phyloP scores from a whole-genome alignment of 768 basidiomycete genomes.

The Cyclocybe cylindracea region DNA sequence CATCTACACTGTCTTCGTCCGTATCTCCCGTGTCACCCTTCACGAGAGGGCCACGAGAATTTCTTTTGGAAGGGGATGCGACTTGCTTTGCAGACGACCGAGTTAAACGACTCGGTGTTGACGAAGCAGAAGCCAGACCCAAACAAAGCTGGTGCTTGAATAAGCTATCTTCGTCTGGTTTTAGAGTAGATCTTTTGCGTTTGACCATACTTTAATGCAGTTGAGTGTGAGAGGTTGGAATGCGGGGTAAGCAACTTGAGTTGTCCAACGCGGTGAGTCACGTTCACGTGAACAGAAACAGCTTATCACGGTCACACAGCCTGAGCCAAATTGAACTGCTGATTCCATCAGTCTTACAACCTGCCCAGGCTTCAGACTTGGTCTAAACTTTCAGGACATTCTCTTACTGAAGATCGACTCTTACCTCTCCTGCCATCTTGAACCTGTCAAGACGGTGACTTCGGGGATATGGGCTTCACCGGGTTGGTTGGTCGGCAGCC shows the following conservation, averaged over 20 bases:
- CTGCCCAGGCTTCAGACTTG: not conserved
- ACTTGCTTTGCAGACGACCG: no score
- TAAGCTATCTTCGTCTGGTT: not conserved
- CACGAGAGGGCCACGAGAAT: no score
- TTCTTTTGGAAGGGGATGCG: no score
- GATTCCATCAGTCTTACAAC: no score
- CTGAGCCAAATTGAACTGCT: not conserved
- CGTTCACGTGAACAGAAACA: constrained; percentile 10
- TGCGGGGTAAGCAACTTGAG: not conserved
- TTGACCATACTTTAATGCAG: constrained; percentile 34
- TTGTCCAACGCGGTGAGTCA: constrained; percentile 26
- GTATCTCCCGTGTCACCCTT: not conserved
- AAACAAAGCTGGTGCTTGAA: constrained; percentile 7
- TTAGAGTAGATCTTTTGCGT: constrained; percentile 34
- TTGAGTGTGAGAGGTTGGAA: no score
- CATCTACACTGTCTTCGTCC: not conserved
- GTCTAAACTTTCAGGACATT: not conserved
- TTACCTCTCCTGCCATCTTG: no score
- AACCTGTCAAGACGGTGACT: no score
- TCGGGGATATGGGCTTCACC: constrained; percentile 56
- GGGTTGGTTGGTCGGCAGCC: constrained; percentile 38
- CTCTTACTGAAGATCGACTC: not conserved
- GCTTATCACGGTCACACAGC: not conserved
- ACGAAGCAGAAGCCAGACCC: not conserved
- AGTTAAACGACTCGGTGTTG: not conserved